A percentile compares a stretch with the other conserved stretches of the same genome.
Evolutionary conservation across 2,329 filamentous ascomycete genomes (phyloP).

Genomic region (Ascochyta fabae): DNA sequence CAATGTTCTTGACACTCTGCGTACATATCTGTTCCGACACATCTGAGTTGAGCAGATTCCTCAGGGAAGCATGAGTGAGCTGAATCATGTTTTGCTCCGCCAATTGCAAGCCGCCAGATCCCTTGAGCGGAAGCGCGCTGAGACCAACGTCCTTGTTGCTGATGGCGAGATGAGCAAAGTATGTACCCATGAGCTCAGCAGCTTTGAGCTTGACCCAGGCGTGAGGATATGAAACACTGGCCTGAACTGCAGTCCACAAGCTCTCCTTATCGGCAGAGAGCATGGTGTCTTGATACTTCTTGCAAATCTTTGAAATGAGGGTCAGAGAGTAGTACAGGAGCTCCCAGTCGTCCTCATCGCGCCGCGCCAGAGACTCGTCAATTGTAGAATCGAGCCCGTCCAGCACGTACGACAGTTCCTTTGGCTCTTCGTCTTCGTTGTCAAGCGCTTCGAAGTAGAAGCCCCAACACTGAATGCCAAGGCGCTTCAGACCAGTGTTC

Average conservation of each 20-base stretch:
- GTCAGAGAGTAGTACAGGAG: conserved; percentile 76
- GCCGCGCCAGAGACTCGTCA: conserved; percentile 57
- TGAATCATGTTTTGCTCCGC: conserved; percentile 68
- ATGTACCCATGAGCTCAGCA: conserved; percentile 75
- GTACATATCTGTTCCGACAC: conserved; percentile 77
- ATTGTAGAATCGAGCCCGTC: conserved; percentile 59
- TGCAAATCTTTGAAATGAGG: conserved; percentile 70
- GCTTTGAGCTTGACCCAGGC: conserved; percentile 77
- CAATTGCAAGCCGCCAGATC: conserved; percentile 74
- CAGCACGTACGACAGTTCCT: conserved; percentile 69
- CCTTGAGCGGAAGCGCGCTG: conserved; percentile 65
- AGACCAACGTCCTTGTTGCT: conserved; percentile 63
- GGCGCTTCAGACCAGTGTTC: conserved; percentile 72
- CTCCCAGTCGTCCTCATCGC: conserved; percentile 69
- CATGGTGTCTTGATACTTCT: conserved; percentile 68
- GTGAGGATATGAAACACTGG: conserved; percentile 74
- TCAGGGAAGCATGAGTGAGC: conserved; percentile 63
- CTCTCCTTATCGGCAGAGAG: conserved; percentile 65
- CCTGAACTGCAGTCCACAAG: conserved; percentile 75
- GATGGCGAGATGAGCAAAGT: conserved; percentile 78
- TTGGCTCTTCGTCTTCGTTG: conserved; percentile 62
- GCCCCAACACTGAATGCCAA: conserved; percentile 80
- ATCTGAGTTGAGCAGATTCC: conserved; percentile 66
- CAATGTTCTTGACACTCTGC: conserved; percentile 79
- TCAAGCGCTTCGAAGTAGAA: conserved; percentile 75